Evolutionary conservation across 495 filamentous ascomycete species (phyloP).

Genomic region (Neurospora cerealis): DNA sequence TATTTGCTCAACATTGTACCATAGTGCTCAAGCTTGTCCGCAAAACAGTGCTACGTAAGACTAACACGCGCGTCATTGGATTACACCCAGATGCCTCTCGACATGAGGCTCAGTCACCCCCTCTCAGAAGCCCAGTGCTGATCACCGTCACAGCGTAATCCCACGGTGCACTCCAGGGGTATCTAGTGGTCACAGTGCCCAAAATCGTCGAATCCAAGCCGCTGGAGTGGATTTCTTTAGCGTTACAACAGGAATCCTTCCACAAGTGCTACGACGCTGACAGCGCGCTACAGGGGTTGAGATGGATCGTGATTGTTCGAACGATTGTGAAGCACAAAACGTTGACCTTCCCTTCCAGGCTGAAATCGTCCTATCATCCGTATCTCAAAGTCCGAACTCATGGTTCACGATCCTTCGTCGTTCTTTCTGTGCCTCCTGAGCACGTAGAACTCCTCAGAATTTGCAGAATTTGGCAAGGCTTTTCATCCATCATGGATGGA

Average conservation of each 20-base stretch:
- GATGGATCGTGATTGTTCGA: too few species aligned
- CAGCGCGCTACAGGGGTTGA: too few species aligned
- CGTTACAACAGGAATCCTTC: background rate
- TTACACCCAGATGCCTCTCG: background rate
- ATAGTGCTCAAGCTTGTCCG: background rate
- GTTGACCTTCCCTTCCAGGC: too few species aligned
- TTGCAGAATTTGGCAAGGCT: too few species aligned
- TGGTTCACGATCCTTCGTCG: too few species aligned
- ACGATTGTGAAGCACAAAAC: too few species aligned
- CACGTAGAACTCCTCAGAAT: too few species aligned
- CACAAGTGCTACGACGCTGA: background rate
- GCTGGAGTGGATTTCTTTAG: background rate
- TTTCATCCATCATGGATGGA: too few species aligned
- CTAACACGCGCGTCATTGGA: background rate
- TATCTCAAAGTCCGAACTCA: too few species aligned
- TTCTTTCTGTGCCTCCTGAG: too few species aligned
- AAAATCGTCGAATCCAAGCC: background rate
- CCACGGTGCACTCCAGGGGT: background rate
- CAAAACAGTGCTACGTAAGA: background rate
- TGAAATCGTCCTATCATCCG: too few species aligned
- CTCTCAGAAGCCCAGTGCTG: background rate
- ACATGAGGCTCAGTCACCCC: background rate
- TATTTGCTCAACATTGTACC: background rate
- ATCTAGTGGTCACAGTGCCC: background rate
- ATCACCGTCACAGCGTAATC: background rate